Percentiles rank a stretch among this genome's conserved stretches.
These are phyloP conservation scores for Rhizopus sp. DNA, from an alignment of 371 early-diverging fungal genomes.

Conservation along the genomic window DNA sequence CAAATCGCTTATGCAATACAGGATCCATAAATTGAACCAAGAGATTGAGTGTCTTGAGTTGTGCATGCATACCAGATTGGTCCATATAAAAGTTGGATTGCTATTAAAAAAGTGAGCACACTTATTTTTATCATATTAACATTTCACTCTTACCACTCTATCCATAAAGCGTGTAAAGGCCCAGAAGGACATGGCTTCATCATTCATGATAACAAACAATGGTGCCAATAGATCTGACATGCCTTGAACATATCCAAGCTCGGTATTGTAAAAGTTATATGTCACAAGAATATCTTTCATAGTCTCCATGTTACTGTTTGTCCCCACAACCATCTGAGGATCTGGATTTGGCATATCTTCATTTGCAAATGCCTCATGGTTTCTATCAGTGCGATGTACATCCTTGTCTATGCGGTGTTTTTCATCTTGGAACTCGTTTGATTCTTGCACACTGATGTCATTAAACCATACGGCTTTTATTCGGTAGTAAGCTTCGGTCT, in stretches of 20 bases:
- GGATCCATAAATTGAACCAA: slow-evolving; percentile 86
- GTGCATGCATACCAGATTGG: slow-evolving; percentile 89
- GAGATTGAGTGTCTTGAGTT: slow-evolving; percentile 73
- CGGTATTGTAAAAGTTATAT: slow-evolving; percentile 80
- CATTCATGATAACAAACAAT: slow-evolving; percentile 81
- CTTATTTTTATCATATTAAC: neutral
- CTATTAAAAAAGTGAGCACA: slow-evolving; percentile 18
- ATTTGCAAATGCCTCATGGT: slow-evolving; percentile 74
- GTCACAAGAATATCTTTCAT: slow-evolving; percentile 90
- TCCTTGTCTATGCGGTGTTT: slow-evolving; percentile 92
- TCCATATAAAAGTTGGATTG: slow-evolving; percentile 80
- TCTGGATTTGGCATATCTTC: slow-evolving; percentile 65
- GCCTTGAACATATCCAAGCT: slow-evolving; percentile 88
- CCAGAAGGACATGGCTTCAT: slow-evolving; percentile 93
- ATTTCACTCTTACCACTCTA: slow-evolving; percentile 56
- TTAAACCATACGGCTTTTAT: slow-evolving; percentile 84
- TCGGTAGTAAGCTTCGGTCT: slow-evolving; percentile 72
- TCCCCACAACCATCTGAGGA: slow-evolving; percentile 55
- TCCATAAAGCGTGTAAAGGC: slow-evolving; percentile 90
- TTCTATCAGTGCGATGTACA: slow-evolving; percentile 90
- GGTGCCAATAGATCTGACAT: slow-evolving; percentile 95
- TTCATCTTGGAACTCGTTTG: slow-evolving; percentile 73
- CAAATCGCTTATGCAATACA: slow-evolving; percentile 73
- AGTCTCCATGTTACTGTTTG: slow-evolving; percentile 75
- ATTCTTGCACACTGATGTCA: slow-evolving; percentile 55